phyloP scores from a whole-genome alignment of 495 filamentous ascomycete genomes.

The Cercophora newfieldiana region DNA sequence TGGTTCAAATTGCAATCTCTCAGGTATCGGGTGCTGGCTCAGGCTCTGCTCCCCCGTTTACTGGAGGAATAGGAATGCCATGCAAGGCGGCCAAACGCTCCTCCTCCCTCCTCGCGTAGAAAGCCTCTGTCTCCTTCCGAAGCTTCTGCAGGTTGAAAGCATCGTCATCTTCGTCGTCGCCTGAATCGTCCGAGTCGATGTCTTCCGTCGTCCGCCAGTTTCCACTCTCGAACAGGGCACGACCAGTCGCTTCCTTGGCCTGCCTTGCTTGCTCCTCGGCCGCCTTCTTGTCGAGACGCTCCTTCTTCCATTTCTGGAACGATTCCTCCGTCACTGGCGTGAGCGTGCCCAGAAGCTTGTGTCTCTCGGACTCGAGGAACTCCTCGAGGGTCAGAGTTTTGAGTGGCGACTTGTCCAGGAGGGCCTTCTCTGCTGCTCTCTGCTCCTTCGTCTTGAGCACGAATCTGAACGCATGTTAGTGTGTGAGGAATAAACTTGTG shows the following conservation, averaged over 20 bases:
- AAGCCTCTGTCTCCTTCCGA: conserved; percentile 67
- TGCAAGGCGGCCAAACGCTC: conserved; percentile 49
- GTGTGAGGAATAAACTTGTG: conserved; percentile 1
- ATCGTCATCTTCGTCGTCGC: conserved; percentile 58
- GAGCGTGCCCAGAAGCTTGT: conserved; percentile 84
- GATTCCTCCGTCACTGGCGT: conserved; percentile 91
- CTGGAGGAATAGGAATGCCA: conserved; percentile 20
- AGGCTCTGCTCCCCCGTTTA: conserved; percentile 10
- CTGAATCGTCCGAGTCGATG: conserved; percentile 58
- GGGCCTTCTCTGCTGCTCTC: conserved; percentile 91
- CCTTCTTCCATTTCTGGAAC: conserved; percentile 95
- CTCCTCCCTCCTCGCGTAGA: conserved; percentile 63
- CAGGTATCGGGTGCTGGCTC: conserved; percentile 29
- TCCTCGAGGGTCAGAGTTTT: conserved; percentile 96
- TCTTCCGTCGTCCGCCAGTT: conserved; percentile 79
- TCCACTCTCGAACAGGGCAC: conserved; percentile 93
- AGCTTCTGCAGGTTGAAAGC: conserved; percentile 78
- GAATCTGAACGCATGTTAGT: conserved; percentile 62
- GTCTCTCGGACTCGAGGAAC: conserved; percentile 91
- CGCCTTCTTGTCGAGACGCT: conserved; percentile 90
- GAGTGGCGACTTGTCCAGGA: conserved; percentile 93
- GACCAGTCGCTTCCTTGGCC: conserved; percentile 92
- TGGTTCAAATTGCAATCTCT: not conserved
- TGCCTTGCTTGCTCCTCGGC: conserved; percentile 83
- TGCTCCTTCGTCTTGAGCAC: conserved; percentile 98